Percentiles rank a stretch among this genome's conserved stretches.
These are phyloP conservation scores for Laburnicola sp. DNA, from an alignment of 2,329 filamentous ascomycete species.

Conservation along the genomic window DNA sequence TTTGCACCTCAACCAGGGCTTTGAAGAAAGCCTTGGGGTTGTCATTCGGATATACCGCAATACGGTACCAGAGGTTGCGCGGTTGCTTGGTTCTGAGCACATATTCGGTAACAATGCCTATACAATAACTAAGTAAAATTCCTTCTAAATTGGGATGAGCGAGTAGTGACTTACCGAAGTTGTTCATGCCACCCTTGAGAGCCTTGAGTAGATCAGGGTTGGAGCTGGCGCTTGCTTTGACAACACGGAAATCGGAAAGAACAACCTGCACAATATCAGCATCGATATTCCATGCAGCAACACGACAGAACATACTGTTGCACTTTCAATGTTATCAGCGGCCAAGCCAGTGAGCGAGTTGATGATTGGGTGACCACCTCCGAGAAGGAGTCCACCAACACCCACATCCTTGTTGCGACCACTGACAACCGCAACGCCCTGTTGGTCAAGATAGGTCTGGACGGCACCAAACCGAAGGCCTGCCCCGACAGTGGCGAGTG, in stretches of 20 bases:
- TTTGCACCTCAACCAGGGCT: no score
- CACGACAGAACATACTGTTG: constrained; percentile 13
- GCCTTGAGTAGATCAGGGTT: constrained; percentile 43
- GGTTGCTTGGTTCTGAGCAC: no score
- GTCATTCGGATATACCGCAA: no score
- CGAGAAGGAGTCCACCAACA: constrained; percentile 15
- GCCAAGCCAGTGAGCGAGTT: constrained; percentile 13
- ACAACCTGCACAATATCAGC: constrained; percentile 27
- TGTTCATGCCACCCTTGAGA: constrained; percentile 47
- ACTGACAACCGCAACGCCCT: constrained; percentile 7
- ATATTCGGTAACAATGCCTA: no score
- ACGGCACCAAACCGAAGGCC: constrained; percentile 5
- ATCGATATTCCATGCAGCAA: neutral
- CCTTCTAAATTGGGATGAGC: neutral
- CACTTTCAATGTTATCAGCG: constrained; percentile 20
- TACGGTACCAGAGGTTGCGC: no score
- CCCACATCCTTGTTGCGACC: constrained; percentile 16
- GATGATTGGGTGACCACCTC: neutral
- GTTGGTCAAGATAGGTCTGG: constrained; percentile 5
- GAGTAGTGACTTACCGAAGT: constrained; percentile 35
- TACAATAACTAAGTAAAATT: no score
- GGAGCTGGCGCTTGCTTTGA: constrained; percentile 38
- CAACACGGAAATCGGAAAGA: constrained; percentile 40
- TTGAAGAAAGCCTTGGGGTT: no score
- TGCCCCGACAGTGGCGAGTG: constrained; percentile 2